A percentile compares a stretch with the other conserved stretches of the same genome.
phyloP scores from a whole-genome alignment of 1,284 basidiomycete genomes.

The Ustanciosporium gigantosporum region DNA sequence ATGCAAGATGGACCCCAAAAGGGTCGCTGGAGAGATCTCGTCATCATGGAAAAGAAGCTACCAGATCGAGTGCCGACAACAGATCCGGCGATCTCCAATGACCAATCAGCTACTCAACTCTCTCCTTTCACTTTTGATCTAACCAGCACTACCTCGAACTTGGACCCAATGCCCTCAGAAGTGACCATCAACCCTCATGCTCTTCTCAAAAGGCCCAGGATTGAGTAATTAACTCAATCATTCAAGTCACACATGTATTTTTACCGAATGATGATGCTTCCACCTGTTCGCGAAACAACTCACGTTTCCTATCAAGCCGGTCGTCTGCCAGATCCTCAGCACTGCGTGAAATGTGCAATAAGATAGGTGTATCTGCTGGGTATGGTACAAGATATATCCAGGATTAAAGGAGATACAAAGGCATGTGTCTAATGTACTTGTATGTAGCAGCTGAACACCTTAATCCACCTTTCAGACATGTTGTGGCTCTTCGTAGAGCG shows the following conservation, averaged over 20 bases:
- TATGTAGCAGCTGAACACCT: too few relatives aligned
- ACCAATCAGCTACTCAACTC: background rate
- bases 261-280: too few relatives aligned
- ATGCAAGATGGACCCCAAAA: conserved; percentile 24
- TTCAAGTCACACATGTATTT: too few relatives aligned
- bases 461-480: too few relatives aligned
- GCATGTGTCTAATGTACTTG: too few relatives aligned
- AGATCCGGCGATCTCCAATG: background rate
- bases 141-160: background rate
- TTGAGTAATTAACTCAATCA: conserved; percentile 4
- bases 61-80: background rate
- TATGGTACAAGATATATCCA: too few relatives aligned
- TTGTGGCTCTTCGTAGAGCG: background rate
- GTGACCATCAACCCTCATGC: conserved; percentile 17
- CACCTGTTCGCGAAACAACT: too few relatives aligned
- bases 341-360: too few relatives aligned
- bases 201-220: conserved; percentile 20
- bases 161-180: conserved; percentile 1
- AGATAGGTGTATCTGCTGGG: too few relatives aligned
- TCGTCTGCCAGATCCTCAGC: too few relatives aligned
- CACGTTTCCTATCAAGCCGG: too few relatives aligned
- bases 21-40: conserved; percentile 19
- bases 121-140: background rate
- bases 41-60: conserved; percentile 10
- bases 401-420: too few relatives aligned